A percentile compares a stretch with the other conserved stretches of the same genome.
These are phyloP conservation scores for Fraxinus baroniana DNA, from an alignment of 305 asterid species.

Conservation along the genomic window DNA sequence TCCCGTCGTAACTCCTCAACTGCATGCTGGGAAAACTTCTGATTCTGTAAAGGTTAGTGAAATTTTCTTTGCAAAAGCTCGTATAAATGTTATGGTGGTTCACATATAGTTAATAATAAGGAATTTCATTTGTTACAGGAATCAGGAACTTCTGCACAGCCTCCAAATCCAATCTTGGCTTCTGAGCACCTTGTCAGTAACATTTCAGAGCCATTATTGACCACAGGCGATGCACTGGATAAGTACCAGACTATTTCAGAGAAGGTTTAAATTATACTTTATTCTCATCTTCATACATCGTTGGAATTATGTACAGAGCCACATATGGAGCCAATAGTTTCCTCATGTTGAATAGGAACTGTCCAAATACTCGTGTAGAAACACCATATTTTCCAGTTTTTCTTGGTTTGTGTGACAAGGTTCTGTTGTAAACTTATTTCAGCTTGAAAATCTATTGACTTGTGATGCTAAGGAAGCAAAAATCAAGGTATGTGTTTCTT, in stretches of 20 bases:
- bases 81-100: slow-evolving; percentile 7
- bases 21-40: slow-evolving; percentile 54
- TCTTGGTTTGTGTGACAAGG: slow-evolving; percentile 21
- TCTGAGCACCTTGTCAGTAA: slow-evolving; percentile 63
- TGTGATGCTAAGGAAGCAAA: slow-evolving; percentile 71
- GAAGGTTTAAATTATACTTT: slow-evolving; percentile 52
- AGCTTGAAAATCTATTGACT: slow-evolving; percentile 75
- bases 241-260: slow-evolving; percentile 84
- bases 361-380: not conserved
- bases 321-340: not conserved
- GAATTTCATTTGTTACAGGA: slow-evolving; percentile 45
- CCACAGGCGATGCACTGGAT: slow-evolving; percentile 90
- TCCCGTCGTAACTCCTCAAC: slow-evolving; percentile 53
- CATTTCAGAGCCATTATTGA: slow-evolving; percentile 58
- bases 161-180: slow-evolving; percentile 50
- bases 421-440: slow-evolving; percentile 33
- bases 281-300: slow-evolving; percentile 5
- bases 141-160: slow-evolving; percentile 49
- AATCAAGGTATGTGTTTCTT: slow-evolving; percentile 57
- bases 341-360: slow-evolving; percentile 2
- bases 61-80: slow-evolving; percentile 14
- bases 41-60: slow-evolving; percentile 59
- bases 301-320: not conserved
- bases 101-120: slow-evolving; percentile 9
- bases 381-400: slow-evolving; percentile 4